phyloP scores from a whole-genome alignment of 2,329 filamentous ascomycete species.

The Lasiodiplodia citricola region DNA sequence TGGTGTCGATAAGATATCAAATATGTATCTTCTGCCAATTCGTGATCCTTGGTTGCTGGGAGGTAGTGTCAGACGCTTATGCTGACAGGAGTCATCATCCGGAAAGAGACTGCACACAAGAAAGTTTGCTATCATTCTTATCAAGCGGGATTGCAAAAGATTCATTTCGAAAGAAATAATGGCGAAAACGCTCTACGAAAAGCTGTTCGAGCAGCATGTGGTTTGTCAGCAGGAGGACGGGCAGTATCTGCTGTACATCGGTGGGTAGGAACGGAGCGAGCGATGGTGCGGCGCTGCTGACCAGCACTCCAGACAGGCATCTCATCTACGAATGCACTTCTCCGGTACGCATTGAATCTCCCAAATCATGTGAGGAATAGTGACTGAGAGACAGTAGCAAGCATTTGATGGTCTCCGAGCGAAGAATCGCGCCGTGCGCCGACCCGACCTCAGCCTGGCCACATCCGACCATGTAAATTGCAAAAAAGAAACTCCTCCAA shows the following conservation, averaged over 20 bases:
- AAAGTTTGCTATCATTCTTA: too few species aligned
- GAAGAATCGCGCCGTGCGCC: conserved; percentile 82
- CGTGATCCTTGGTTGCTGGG: too few species aligned
- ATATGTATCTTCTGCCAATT: too few species aligned
- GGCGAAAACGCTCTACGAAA: conserved; percentile 89
- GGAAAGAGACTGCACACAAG: too few species aligned
- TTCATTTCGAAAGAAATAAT: too few species aligned
- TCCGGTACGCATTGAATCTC: conserved; percentile 65
- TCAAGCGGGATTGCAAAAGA: too few species aligned
- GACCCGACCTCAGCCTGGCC: conserved; percentile 94
- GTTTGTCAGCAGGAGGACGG: conserved; percentile 95
- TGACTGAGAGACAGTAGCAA: conserved; percentile 64
- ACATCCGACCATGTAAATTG: conserved; percentile 90
- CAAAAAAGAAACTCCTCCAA: conserved; percentile 29
- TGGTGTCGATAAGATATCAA: too few species aligned
- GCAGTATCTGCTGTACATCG: conserved; percentile 91
- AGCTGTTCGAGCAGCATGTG: conserved; percentile 93
- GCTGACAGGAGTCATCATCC: too few species aligned
- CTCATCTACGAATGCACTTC: conserved; percentile 98
- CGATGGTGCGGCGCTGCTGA: conserved; percentile 32
- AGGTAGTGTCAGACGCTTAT: too few species aligned
- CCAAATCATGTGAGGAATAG: neutral
- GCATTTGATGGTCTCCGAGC: conserved; percentile 95
- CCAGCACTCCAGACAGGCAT: conserved; percentile 72
- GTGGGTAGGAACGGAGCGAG: conserved; percentile 56